Conservation (phyloP, 805 yeast genomes). For the Candida easanensis region DNA sequence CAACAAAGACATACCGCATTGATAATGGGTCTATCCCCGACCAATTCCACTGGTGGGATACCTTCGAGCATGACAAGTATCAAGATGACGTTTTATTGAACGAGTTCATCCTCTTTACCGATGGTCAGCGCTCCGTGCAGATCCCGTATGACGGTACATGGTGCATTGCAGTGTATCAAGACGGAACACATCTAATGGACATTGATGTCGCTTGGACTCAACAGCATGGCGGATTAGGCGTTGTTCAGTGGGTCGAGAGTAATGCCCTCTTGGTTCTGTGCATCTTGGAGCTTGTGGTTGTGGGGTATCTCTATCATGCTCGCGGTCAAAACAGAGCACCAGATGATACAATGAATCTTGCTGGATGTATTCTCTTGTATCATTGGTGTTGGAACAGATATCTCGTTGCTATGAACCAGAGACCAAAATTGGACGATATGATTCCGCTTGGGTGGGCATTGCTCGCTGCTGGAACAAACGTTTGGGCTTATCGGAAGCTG, state of each 20-base stretch:
- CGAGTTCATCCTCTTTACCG: constrained; percentile 11
- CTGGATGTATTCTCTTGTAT: not conserved
- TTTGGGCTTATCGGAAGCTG: not conserved
- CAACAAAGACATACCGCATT: constrained; percentile 2
- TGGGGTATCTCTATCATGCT: not conserved
- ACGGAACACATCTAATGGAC: constrained; percentile 5
- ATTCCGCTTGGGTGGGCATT: not conserved
- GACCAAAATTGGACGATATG: not conserved
- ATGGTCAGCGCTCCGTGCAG: not conserved
- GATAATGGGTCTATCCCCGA: not conserved
- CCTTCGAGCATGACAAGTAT: constrained; percentile 9
- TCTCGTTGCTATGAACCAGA: not conserved
- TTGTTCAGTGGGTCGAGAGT: constrained; percentile 2
- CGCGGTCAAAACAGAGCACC: not conserved
- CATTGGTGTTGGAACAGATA: constrained; percentile 6
- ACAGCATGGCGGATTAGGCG: constrained; percentile 1
- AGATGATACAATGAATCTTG: not conserved
- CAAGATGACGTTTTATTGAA: constrained; percentile 6
- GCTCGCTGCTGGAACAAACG: not conserved
- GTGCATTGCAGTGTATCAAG: constrained; percentile 13
- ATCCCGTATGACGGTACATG: constrained; percentile 10
- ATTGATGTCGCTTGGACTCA: not conserved
- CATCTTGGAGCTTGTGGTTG: constrained; percentile 1
- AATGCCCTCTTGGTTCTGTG: not conserved
- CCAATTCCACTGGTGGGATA: constrained; percentile 14